Evolutionary conservation across 352 stramenopile genomes (phyloP), one percentile per base, ranked within the genome.

Genomic region (Salisapilia sapeloensis): DNA sequence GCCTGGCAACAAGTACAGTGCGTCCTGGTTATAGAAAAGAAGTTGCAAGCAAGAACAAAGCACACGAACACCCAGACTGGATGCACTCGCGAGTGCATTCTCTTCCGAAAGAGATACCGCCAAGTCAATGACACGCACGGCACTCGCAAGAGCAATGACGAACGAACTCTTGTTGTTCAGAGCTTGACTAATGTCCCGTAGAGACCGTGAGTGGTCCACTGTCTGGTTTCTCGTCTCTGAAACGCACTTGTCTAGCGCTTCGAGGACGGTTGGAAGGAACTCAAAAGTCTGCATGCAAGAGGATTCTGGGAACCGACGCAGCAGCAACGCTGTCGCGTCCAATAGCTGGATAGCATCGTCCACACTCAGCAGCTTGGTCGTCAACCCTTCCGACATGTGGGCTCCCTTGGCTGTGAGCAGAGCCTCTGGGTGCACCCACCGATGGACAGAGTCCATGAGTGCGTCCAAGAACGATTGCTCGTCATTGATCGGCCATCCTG

Each of bases 401-500:
- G 61, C 60, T 2, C 57, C 60, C 25, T 58, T 51, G 19, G 38
- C 28, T 4, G 55, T 67, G 31, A 66, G 37, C 21, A 67, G 29
- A 16, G 55, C 47, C 28, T 53, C 63, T 6, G 75, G 75, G 38
- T 82, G 70, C 9, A 85, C 64, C 70, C 70, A 90, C 6, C 57
- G 66, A 12, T 71, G 56, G 38, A 90, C 63, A 3, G 70, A 74
- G 36, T 90, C 75, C 47, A 84, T 53, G 6, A 90, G 37, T 7
- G 75, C 53, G 2, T 58, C 48, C 24, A 90, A 40, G 33, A 90
- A 90, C 14, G 75, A 64, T 26, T 60, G 25, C 30, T 82, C 71
- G 29, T 87, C 67, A 41, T 87, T 87, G 25, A 91, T 87, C 29
- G 71, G 66, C 75, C 75, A 91, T n/a, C 70, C 70, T n/a, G 75